Evolutionary conservation across 2,329 filamentous ascomycete genomes (phyloP), one percentile per base, ranked within the genome.

Genomic region (Metarhizium brunneum): DNA sequence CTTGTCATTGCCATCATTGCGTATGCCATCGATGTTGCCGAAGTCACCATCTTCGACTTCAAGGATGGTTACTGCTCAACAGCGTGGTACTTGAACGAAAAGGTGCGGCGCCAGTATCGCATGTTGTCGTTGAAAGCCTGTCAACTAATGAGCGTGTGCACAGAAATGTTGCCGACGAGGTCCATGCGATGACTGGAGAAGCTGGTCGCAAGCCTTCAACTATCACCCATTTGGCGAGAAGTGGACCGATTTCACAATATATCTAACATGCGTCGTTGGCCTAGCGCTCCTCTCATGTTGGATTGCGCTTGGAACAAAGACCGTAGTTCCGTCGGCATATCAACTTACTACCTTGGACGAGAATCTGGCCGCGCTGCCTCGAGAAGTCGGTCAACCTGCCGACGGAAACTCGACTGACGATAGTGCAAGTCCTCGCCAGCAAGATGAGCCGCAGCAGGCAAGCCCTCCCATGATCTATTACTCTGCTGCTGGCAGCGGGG

Each of bases 401-500:
- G 69, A 73, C 10, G 75, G 80, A 45, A 68, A 71, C 2, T 62
- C 69, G 29, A 71, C 65, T 57, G 76, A 71, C 49, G 75, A 76
- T 56, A 76, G 72, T 20, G 73, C 76, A 2, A 76, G 71, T 42
- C 73, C 76, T 7, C 67, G 64, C 6, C 68, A 68, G 29, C 57
- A 76, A 66, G 58, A 75, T 68, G 20, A 75, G n/a, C 50, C 57
- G 2, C 71, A 60, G 59, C 71, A 54, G 59, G 69, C 54, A 58
- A 64, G 66, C 1, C 81, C 86, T 2, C 88, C 90, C 1, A 95
- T 95, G 86, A 81, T 92, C 5, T 99, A 96, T 71, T 99, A 96
- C 69, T 92, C 94, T 7, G 94, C 92, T 57, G 92, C 92, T 47
- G 94, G 94, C 51, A 96, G 91, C 71, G 94, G 94, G 63, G 94